Conservation (phyloP, 2,329 filamentous ascomycete species). For the Didymella glomerata region DNA sequence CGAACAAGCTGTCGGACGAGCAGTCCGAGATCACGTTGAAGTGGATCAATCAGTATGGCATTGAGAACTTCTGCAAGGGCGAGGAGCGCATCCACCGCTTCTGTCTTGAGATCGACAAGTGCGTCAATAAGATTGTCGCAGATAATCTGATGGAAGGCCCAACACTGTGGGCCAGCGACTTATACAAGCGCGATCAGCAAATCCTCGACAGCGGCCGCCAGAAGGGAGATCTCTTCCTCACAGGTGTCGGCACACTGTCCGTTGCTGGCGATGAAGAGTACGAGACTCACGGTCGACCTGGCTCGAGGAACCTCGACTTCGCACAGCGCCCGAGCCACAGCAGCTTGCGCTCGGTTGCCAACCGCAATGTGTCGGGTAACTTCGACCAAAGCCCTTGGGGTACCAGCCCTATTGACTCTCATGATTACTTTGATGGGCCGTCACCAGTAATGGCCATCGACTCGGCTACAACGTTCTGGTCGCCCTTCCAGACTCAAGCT, state of each 20-base stretch:
- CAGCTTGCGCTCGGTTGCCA: constrained; percentile 66
- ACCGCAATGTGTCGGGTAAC: constrained; percentile 73
- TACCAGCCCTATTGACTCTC: constrained; percentile 71
- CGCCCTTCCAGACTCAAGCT: constrained; percentile 76
- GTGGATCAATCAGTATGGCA: constrained; percentile 82
- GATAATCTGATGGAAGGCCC: constrained; percentile 85
- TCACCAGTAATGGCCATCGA: constrained; percentile 77
- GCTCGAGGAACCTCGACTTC: constrained; percentile 55
- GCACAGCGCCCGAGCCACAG: constrained; percentile 62
- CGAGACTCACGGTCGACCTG: constrained; percentile 49
- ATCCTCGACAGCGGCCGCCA: constrained; percentile 62
- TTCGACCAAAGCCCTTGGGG: constrained; percentile 74
- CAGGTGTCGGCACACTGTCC: constrained; percentile 57
- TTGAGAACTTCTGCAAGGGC: constrained; percentile 93
- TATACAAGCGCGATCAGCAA: constrained; percentile 81
- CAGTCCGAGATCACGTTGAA: constrained; percentile 84
- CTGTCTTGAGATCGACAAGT: constrained; percentile 86
- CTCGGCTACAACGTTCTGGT: constrained; percentile 85
- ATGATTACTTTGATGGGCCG: constrained; percentile 73
- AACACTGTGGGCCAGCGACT: constrained; percentile 89
- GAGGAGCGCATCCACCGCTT: constrained; percentile 96
- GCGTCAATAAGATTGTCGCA: constrained; percentile 83
- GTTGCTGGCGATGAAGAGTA: constrained; percentile 59
- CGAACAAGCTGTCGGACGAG: constrained; percentile 95
- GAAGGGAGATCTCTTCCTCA: constrained; percentile 59